Evolutionary conservation across 345 rosid genomes (phyloP).

Genomic region (Nephelium lappaceum): DNA sequence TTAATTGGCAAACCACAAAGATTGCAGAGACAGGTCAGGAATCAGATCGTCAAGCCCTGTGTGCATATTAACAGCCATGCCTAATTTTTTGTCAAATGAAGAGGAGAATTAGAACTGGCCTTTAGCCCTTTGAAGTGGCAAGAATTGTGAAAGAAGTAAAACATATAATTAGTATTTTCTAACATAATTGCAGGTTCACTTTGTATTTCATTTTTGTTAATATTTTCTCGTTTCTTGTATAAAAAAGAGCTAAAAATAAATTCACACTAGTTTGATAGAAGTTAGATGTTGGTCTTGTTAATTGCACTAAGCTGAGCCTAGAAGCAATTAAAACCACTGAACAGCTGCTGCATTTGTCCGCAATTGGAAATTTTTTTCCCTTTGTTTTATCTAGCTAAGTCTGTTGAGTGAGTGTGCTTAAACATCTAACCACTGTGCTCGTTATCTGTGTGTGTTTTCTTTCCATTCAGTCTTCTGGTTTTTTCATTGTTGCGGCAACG

Average conservation of each 20-base stretch:
- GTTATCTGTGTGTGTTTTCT: background rate
- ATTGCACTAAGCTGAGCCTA: background rate
- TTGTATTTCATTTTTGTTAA: background rate
- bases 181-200: background rate
- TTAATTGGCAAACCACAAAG: background rate
- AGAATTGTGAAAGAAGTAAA: background rate
- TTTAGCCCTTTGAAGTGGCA: background rate
- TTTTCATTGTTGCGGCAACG: background rate
- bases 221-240: background rate
- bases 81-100: background rate
- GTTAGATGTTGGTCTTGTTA: background rate
- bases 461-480: slow-evolving; percentile 6
- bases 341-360: background rate
- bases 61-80: background rate
- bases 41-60: background rate
- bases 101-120: too few relatives aligned
- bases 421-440: background rate
- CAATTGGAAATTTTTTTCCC: background rate
- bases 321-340: background rate
- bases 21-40: background rate
- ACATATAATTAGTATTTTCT: background rate
- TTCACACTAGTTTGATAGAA: background rate
- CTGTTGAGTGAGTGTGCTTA: slow-evolving; percentile 7
- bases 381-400: background rate
- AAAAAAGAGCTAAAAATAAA: background rate